Evolutionary conservation across 352 stramenopile genomes (phyloP).

Genomic region (Globisporangium mamillatum): DNA sequence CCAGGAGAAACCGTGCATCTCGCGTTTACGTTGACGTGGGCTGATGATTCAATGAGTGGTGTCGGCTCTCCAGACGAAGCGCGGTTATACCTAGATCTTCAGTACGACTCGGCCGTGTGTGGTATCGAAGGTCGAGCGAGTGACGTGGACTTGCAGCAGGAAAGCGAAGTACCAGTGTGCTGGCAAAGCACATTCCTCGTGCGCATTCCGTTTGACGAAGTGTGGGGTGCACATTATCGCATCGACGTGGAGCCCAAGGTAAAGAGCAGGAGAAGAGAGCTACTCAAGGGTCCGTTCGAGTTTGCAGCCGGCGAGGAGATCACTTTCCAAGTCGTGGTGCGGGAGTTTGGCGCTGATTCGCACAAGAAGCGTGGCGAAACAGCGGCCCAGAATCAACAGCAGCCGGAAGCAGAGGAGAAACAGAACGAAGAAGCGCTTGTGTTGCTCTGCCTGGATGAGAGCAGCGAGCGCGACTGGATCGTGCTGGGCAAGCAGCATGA

Average conservation of each 20-base stretch:
- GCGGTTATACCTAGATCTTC: constrained; percentile 10
- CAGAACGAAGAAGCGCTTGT: constrained; percentile 12
- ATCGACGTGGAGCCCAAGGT: constrained; percentile 37
- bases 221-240: constrained; percentile 33
- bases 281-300: constrained; percentile 7
- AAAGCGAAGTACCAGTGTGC: neutral
- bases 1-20: constrained; percentile 36
- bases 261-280: constrained; percentile 8
- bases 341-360: constrained; percentile 13
- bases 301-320: constrained; percentile 37
- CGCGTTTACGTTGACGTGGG: constrained; percentile 33
- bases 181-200: constrained; percentile 24
- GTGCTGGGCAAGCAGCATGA: constrained; percentile 62
- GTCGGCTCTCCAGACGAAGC: constrained; percentile 1
- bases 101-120: constrained; percentile 4
- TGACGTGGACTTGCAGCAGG: neutral
- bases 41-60: neutral
- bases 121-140: neutral
- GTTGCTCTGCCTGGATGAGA: constrained; percentile 49
- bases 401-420: constrained; percentile 2
- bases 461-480: constrained; percentile 64
- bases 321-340: constrained; percentile 44
- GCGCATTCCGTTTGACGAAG: constrained; percentile 22
- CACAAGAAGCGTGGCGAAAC: neutral
- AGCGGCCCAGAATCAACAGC: neutral